Percentiles rank a stretch among this genome's conserved stretches.
phyloP scores from a whole-genome alignment of 192 early-diverging fungal genomes.

The Glomus cerebriforme region DNA sequence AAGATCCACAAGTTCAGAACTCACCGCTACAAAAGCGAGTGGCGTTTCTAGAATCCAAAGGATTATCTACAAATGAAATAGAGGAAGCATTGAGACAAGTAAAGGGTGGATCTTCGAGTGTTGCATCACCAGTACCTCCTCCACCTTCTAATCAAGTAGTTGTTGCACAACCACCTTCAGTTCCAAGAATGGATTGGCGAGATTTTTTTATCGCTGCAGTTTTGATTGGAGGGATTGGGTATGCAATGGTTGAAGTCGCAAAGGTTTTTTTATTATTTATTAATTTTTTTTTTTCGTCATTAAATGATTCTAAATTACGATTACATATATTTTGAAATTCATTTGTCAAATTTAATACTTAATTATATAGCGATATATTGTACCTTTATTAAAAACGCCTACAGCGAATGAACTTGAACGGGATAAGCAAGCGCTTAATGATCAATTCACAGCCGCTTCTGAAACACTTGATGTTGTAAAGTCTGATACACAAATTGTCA shows the following conservation, averaged over 20 bases:
- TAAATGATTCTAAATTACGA: background rate
- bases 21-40: constrained; percentile 88
- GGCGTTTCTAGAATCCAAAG: constrained; percentile 97
- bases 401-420: constrained; percentile 70
- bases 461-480: constrained; percentile 44
- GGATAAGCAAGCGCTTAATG: constrained; percentile 70
- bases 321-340: background rate
- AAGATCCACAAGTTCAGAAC: constrained; percentile 88
- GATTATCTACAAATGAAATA: constrained; percentile 88
- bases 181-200: constrained; percentile 81
- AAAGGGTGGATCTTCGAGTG: constrained; percentile 46
- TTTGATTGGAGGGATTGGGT: constrained; percentile 84
- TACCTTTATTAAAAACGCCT: constrained; percentile 61
- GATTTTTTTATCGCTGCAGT: constrained; percentile 91
- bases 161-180: constrained; percentile 43
- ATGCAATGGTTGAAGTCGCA: constrained; percentile 74
- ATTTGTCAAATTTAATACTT: background rate
- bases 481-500: constrained; percentile 36
- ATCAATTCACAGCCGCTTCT: constrained; percentile 57
- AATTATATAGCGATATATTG: constrained; percentile 50
- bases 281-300: background rate
- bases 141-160: constrained; percentile 37
- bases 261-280: constrained; percentile 59
- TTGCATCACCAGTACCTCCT: constrained; percentile 21
- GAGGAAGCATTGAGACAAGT: constrained; percentile 79